These are phyloP conservation scores for Nemania serpens DNA, from an alignment of 2,329 filamentous ascomycete species.

Conservation along the genomic window DNA sequence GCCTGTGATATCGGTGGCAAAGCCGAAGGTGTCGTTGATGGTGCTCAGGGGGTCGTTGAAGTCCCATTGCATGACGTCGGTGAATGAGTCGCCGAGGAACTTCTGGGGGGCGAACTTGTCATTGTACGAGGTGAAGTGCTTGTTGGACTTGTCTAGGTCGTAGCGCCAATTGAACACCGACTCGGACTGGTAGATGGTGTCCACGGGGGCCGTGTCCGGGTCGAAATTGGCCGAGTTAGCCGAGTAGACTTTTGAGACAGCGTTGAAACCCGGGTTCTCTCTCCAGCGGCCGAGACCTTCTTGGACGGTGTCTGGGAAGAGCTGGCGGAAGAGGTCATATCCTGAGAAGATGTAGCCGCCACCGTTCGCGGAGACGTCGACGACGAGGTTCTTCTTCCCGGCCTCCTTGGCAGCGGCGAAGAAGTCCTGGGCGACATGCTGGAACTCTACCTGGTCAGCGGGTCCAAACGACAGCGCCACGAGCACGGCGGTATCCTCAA, in stretches of 20 bases:
- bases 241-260: slow-evolving; percentile 38
- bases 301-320: slow-evolving; percentile 55
- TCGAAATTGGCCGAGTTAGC: slow-evolving; percentile 37
- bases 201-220: slow-evolving; percentile 33
- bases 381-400: slow-evolving; percentile 60
- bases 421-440: slow-evolving; percentile 41
- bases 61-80: slow-evolving; percentile 57
- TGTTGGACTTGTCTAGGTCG: slow-evolving; percentile 52
- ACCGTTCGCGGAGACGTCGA: slow-evolving; percentile 60
- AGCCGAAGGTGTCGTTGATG: slow-evolving; percentile 47
- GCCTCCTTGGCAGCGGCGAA: slow-evolving; percentile 45
- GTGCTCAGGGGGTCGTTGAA: slow-evolving; percentile 49
- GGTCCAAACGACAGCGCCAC: slow-evolving; percentile 40
- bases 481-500: slow-evolving; percentile 42
- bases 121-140: slow-evolving; percentile 56
- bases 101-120: slow-evolving; percentile 49
- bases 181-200: slow-evolving; percentile 51
- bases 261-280: slow-evolving; percentile 46
- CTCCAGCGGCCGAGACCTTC: slow-evolving; percentile 48
- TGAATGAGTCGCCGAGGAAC: slow-evolving; percentile 58
- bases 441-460: slow-evolving; percentile 38
- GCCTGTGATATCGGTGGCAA: slow-evolving; percentile 54
- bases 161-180: slow-evolving; percentile 56
- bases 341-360: slow-evolving; percentile 59
- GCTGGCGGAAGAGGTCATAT: slow-evolving; percentile 59